Evolutionary conservation across 1,284 basidiomycete species (phyloP).

Genomic region (Leccinum laetum): DNA sequence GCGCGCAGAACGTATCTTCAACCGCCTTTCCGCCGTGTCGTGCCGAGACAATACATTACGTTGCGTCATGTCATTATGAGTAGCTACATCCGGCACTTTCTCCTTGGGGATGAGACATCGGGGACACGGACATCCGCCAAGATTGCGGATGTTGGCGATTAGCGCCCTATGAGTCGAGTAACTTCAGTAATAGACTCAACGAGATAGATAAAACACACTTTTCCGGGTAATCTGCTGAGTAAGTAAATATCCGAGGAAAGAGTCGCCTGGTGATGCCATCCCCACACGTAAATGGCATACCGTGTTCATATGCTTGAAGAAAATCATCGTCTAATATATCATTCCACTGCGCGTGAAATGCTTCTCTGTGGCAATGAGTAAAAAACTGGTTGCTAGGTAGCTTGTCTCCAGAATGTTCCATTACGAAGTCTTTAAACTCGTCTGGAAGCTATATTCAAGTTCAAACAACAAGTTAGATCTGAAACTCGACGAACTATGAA

Average conservation of each 20-base stretch:
- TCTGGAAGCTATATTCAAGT: neutral
- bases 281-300: neutral
- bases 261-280: neutral
- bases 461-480: neutral
- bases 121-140: neutral
- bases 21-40: no score
- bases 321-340: neutral
- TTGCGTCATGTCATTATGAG: no score
- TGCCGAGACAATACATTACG: no score
- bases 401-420: neutral
- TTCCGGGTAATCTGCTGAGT: neutral
- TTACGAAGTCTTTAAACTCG: neutral
- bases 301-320: neutral
- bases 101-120: neutral
- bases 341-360: neutral
- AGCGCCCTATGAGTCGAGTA: neutral
- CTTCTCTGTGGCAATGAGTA: neutral
- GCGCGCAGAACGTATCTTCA: no score
- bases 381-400: neutral
- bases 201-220: neutral
- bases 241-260: neutral
- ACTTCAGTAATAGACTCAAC: neutral
- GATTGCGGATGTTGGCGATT: neutral
- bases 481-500: neutral
- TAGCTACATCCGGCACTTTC: neutral